A percentile compares a stretch with the other conserved stretches of the same genome.
Evolutionary conservation across 1,284 basidiomycete species (phyloP).

Genomic region (Inonotus hispidus): DNA sequence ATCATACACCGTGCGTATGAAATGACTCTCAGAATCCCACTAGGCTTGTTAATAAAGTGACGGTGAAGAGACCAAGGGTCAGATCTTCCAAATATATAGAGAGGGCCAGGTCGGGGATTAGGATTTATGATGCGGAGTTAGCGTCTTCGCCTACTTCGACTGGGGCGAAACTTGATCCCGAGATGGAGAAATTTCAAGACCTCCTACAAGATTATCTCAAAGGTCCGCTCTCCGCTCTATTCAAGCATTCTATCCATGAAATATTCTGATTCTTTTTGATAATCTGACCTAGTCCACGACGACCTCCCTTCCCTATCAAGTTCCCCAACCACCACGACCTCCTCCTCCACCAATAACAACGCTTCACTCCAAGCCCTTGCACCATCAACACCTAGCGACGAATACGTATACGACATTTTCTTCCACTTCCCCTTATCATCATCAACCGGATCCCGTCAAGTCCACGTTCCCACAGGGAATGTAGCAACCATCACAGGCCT

Average conservation of each 20-base stretch:
- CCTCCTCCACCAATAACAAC: no score
- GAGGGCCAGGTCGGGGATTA: constrained; percentile 39
- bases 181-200: constrained; percentile 70
- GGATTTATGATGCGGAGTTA: constrained; percentile 66
- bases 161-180: constrained; percentile 37
- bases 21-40: no score
- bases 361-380: background rate
- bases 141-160: constrained; percentile 32
- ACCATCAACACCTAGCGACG: constrained; percentile 29
- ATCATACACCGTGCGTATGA: constrained; percentile 19
- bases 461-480: constrained; percentile 28
- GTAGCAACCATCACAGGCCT: constrained; percentile 70
- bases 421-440: constrained; percentile 51
- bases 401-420: constrained; percentile 79
- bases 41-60: no score
- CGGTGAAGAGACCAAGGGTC: constrained; percentile 51
- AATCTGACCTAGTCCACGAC: constrained; percentile 23
- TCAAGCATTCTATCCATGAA: no score
- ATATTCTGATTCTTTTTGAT: no score
- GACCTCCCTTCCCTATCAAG: constrained; percentile 14
- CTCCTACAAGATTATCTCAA: constrained; percentile 67
- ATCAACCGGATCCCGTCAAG: no score
- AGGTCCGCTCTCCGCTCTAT: no score
- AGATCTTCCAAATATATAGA: constrained; percentile 45
- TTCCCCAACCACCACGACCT: background rate